Evolutionary conservation across 163 green algal genomes (phyloP).

Genomic region (Prototheca cutis): DNA sequence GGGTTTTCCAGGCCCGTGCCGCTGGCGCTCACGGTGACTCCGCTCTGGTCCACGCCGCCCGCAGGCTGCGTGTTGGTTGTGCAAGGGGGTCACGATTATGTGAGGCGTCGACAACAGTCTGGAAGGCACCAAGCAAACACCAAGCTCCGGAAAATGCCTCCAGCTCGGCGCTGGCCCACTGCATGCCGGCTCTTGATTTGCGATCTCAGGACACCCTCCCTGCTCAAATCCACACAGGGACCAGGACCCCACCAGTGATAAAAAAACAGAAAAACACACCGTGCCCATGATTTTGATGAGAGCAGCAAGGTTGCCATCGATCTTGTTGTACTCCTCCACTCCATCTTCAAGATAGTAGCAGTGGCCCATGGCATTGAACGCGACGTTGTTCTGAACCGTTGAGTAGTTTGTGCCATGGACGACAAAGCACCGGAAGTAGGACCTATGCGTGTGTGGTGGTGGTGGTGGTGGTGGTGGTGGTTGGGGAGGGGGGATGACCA

Average conservation of each 20-base stretch:
- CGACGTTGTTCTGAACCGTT: constrained; percentile 18
- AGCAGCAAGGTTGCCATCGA: constrained; percentile 51
- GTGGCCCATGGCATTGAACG: constrained; percentile 16
- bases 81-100: no score
- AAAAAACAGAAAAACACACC: constrained; percentile 6
- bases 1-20: constrained; percentile 26
- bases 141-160: no score
- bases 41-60: constrained; percentile 13
- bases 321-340: constrained; percentile 31
- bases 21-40: constrained; percentile 14
- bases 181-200: no score
- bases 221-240: no score
- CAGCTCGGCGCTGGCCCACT: no score
- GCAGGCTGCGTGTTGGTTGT: constrained; percentile 11
- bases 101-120: no score
- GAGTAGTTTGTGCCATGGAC: constrained; percentile 18
- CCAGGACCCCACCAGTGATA: no score
- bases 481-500: no score
- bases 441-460: not conserved
- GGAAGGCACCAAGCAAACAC: no score
- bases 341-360: constrained; percentile 30
- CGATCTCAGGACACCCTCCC: no score
- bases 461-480: no score
- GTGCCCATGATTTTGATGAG: constrained; percentile 46
- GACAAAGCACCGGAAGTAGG: constrained; percentile 23